Evolutionary conservation across 805 yeast species (phyloP), one percentile per base, ranked within the genome.

Genomic region (Candida parachauliodes): DNA sequence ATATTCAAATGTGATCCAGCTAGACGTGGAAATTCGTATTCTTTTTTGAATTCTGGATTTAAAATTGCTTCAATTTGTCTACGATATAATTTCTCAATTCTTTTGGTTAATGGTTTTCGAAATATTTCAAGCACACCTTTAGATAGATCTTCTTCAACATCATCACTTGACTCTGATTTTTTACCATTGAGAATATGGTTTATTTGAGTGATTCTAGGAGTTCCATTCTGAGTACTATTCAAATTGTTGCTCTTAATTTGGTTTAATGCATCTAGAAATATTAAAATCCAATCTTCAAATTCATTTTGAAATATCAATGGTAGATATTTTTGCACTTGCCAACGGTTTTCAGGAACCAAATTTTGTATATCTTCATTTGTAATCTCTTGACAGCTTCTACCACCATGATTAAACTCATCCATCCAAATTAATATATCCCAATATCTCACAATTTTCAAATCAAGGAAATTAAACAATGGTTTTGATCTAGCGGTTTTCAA

Each of bases 401-500:
- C 99, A 29, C 94, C 84, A 58, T 72, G 88, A 53, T 93, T 93
- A 50, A 76, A 77, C 48, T 83, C 81, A 55, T 93, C 96, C 95
- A 91, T 85, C 98, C 97, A 94, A 2, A 93, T 64, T 45, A 93
- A 64, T n/a, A 83, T 52, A 56, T 93, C 97, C 98, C 98, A 93
- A 54, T 86, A 88, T 50, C 78, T 79, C 9, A 68, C 72, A 28
- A 91, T 81, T 15, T 66, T 62, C 46, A 93, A 60, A 48, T 89
- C 97, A 47, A 93, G 63, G 55, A 79, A 88, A 47, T 82, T 79
- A 64, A 93, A 93, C 46, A 88, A 60, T 0, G 95, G 91, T 48
- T 81, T 84, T 0, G 88, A 70, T 50, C 96, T 70, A 2, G 87
- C 78, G 1, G 94, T 79, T 46, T 83, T 82, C 19, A 85, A 72